Evolutionary conservation across 192 early-diverging fungal species (phyloP).

Genomic region (Ambispora gerdemannii): DNA sequence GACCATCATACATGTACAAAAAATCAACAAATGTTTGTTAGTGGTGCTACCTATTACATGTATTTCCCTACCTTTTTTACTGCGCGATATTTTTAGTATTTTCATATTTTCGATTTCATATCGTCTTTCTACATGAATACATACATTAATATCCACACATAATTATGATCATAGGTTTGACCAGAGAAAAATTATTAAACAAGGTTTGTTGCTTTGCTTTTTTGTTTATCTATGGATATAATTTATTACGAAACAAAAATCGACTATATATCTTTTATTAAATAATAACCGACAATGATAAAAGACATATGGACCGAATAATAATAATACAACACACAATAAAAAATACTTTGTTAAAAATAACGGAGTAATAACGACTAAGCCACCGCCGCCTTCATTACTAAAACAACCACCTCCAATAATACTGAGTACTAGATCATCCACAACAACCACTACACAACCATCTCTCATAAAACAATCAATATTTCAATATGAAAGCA

Average conservation of each 20-base stretch:
- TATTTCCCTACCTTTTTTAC: too few relatives aligned
- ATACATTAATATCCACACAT: too few relatives aligned
- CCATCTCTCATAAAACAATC: background rate
- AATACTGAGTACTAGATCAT: background rate
- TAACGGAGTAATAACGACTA: background rate
- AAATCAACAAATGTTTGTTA: too few relatives aligned
- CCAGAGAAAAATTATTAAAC: background rate
- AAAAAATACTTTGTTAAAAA: background rate
- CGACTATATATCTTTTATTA: background rate
- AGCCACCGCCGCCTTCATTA: background rate
- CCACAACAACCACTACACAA: background rate
- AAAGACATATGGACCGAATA: background rate
- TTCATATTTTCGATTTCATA: too few relatives aligned
- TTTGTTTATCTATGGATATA: too few relatives aligned
- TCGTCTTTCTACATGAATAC: too few relatives aligned
- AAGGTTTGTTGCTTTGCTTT: background rate
- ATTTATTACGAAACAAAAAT: too few relatives aligned
- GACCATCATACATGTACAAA: too few relatives aligned
- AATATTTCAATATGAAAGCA: background rate
- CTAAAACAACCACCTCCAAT: background rate
- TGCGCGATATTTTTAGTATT: too few relatives aligned
- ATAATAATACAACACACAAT: too few relatives aligned
- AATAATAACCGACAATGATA: background rate
- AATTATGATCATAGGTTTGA: background rate
- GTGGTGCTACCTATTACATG: too few relatives aligned